Evolutionary conservation across 371 early-diverging fungal species (phyloP), one percentile per base, ranked within the genome.

Genomic region (Saksenaea vasiformis): DNA sequence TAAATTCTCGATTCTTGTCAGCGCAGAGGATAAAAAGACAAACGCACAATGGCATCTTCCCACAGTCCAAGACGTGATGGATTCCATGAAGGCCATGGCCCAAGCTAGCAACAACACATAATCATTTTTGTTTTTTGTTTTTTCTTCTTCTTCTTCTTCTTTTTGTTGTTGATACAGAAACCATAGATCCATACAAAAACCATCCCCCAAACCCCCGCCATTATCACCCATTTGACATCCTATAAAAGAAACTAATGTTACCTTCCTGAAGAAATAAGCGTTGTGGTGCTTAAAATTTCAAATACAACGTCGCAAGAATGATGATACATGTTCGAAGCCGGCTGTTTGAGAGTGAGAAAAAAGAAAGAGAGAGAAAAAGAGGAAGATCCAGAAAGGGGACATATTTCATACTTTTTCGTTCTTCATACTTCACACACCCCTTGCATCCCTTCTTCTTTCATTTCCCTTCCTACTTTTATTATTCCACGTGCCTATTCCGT

Each of bases 11-110:
- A 71, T 83, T 39, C 91, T 90, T 41, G 85, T 94, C 31, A 94
- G 95, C 2, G 66, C 86, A 24, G 87, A 91, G 27, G 87, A 86
- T 54, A 91, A 92, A 75, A 88, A 87, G 76, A 94, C 96, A 15
- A 72, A 80, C 13, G 95, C 96, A 11, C 56, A 78, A 39, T 95
- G 92, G 92, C 90, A 90, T 66, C 82, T 94, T 1, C 75, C 80
- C 2, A 72, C 77, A 17, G 80, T 83, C 11, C 78, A 85, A 56
- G 81, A 85, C 56, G 69, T 87, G 35, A 81, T 85, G 31, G 69
- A 82, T n/a, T 71, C 77, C 26, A 58, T 69, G 59, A 38, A 37
- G 44, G 57, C 17, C 7, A 65, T 69, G 70, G 66, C 66, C 8
- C 22, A 47, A 47, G 17, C 22, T 22, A 47, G 51, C 11, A 39